These are phyloP conservation scores for Corylus heterophylla DNA, from an alignment of 306 rosid genomes.

Conservation along the genomic window DNA sequence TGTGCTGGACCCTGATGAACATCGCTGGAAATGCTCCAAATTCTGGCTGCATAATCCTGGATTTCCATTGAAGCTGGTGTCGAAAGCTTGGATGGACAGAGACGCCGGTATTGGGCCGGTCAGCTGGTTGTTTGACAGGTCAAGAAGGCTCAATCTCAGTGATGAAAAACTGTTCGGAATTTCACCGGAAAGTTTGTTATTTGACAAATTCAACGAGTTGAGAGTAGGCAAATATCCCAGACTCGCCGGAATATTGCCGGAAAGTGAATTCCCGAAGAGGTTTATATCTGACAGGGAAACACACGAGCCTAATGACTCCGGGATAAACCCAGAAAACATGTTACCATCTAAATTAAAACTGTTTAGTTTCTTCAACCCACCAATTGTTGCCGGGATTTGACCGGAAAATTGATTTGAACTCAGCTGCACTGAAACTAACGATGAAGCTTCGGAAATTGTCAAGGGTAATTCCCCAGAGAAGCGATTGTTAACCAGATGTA, in stretches of 20 bases:
- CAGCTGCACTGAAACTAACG: slow-evolving; percentile 50
- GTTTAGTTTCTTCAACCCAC: slow-evolving; percentile 55
- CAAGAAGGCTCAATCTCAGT: slow-evolving; percentile 68
- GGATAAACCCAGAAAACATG: slow-evolving; percentile 63
- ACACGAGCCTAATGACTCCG: slow-evolving; percentile 74
- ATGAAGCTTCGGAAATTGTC: slow-evolving; percentile 56
- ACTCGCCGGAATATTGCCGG: slow-evolving; percentile 58
- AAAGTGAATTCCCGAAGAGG: slow-evolving; percentile 59
- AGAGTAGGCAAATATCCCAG: slow-evolving; percentile 65
- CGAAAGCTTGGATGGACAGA: slow-evolving; percentile 57
- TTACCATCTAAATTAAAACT: slow-evolving; percentile 53
- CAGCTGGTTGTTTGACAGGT: slow-evolving; percentile 65
- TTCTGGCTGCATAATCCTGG: slow-evolving; percentile 74
- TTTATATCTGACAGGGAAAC: slow-evolving; percentile 50
- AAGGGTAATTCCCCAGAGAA: slow-evolving; percentile 74
- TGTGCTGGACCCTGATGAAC: slow-evolving; percentile 40
- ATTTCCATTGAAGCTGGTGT: slow-evolving; percentile 63
- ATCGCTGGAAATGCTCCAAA: slow-evolving; percentile 39
- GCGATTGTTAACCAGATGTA: slow-evolving; percentile 46
- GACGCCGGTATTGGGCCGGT: slow-evolving; percentile 65
- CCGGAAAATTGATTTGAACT: slow-evolving; percentile 64
- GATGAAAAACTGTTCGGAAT: slow-evolving; percentile 63
- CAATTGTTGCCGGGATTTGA: slow-evolving; percentile 58
- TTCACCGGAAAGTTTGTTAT: slow-evolving; percentile 62
- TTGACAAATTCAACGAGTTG: slow-evolving; percentile 77